These are phyloP conservation scores for Oxytropis ochrocephala DNA, from an alignment of 306 rosid species.

Conservation along the genomic window DNA sequence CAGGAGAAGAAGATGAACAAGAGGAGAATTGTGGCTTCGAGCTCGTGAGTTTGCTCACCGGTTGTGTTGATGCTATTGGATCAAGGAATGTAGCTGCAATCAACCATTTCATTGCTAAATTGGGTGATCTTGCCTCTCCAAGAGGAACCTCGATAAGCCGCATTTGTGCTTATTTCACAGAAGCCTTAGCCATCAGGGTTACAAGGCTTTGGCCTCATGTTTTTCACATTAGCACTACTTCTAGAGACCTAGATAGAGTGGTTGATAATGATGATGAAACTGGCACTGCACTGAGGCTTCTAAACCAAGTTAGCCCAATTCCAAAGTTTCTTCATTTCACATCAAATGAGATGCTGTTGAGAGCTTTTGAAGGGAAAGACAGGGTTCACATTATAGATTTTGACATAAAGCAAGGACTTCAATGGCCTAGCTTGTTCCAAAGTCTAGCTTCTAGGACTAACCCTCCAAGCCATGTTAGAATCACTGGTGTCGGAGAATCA, in stretches of 20 bases:
- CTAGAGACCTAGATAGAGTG: conserved; percentile 69
- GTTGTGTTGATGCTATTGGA: conserved; percentile 83
- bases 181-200: conserved; percentile 78
- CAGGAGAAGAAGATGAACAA: conserved; percentile 48
- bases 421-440: conserved; percentile 95
- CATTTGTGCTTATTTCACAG: conserved; percentile 68
- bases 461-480: conserved; percentile 86
- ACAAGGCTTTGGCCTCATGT: conserved; percentile 86
- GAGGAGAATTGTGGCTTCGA: conserved; percentile 64
- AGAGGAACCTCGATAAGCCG: conserved; percentile 60
- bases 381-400: conserved; percentile 94
- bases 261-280: conserved; percentile 62
- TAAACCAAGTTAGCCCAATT: conserved; percentile 78
- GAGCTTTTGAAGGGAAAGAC: conserved; percentile 96
- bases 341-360: conserved; percentile 74
- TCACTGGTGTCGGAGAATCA: conserved; percentile 90
- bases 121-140: conserved; percentile 88
- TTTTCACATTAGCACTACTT: conserved; percentile 59
- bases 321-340: conserved; percentile 91
- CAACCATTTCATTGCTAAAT: conserved; percentile 59
- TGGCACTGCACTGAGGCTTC: conserved; percentile 61
- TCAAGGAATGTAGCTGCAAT: conserved; percentile 55
- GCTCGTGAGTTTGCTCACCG: conserved; percentile 60
- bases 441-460: conserved; percentile 71
- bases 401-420: conserved; percentile 88